Conservation (phyloP, 805 yeast species). For the Saccharomycopsis javanensis region DNA sequence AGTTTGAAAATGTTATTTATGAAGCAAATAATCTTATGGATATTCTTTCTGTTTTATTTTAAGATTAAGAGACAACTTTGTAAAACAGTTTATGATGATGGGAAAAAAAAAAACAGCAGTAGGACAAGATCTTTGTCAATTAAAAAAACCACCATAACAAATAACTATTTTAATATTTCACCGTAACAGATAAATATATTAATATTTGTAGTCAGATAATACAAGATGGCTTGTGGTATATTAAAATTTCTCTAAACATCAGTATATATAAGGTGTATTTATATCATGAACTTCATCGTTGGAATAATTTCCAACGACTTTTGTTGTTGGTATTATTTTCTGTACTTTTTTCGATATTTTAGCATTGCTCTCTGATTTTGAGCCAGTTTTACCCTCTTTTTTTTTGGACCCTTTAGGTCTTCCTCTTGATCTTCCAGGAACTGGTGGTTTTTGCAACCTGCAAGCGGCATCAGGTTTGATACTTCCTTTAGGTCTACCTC, state of each 20-base stretch:
- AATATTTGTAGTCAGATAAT: neutral
- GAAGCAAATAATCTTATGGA: too few relatives aligned
- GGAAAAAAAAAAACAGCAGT: too few relatives aligned
- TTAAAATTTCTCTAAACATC: neutral
- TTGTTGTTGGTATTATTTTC: neutral
- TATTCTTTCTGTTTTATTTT: too few relatives aligned
- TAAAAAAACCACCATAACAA: too few relatives aligned
- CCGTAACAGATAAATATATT: neutral
- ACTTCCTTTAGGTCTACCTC: neutral
- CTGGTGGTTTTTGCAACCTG: neutral
- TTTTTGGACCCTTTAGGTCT: neutral
- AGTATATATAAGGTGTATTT: neutral
- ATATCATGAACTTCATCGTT: neutral
- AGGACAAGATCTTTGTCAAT: too few relatives aligned
- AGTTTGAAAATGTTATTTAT: too few relatives aligned
- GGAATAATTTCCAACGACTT: neutral
- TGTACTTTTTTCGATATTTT: neutral
- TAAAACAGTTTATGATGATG: too few relatives aligned
- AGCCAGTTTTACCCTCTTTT: neutral
- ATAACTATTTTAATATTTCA: neutral
- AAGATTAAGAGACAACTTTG: too few relatives aligned
- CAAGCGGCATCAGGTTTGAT: constrained; percentile 1
- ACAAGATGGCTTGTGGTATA: neutral
- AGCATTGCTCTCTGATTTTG: neutral
- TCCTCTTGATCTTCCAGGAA: constrained; percentile 1